Conservation (phyloP, 2,329 filamentous ascomycete genomes). For the Colletotrichum tofieldiae region DNA sequence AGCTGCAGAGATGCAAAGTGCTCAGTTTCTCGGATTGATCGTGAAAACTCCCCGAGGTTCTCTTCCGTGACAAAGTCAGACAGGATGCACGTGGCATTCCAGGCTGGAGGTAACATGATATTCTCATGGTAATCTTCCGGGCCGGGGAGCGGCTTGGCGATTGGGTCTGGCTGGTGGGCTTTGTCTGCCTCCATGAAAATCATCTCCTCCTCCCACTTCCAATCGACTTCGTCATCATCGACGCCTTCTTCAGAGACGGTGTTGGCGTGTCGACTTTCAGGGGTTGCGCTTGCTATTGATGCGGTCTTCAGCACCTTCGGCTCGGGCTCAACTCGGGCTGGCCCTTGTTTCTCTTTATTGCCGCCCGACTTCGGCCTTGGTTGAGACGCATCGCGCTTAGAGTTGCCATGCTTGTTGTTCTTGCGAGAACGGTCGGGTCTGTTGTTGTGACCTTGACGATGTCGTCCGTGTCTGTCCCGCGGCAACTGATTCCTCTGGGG, state of each 20-base stretch:
- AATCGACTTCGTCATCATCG: slow-evolving; percentile 51
- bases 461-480: slow-evolving; percentile 52
- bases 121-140: slow-evolving; percentile 59
- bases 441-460: slow-evolving; percentile 50
- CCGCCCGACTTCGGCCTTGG: slow-evolving; percentile 11
- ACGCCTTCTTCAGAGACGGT: slow-evolving; percentile 21
- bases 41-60: slow-evolving; percentile 60
- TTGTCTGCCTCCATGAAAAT: slow-evolving; percentile 57
- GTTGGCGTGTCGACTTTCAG: slow-evolving; percentile 12
- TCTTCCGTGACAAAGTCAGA: slow-evolving; percentile 62
- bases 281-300: slow-evolving; percentile 15
- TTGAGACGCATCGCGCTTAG: slow-evolving; percentile 37
- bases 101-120: slow-evolving; percentile 62
- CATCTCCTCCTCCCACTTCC: slow-evolving; percentile 56
- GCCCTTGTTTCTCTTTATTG: slow-evolving; percentile 15
- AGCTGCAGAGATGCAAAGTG: slow-evolving; percentile 58
- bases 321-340: slow-evolving; percentile 3
- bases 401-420: slow-evolving; percentile 48
- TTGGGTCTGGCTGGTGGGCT: slow-evolving; percentile 60
- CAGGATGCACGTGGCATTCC: slow-evolving; percentile 59
- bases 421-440: slow-evolving; percentile 46
- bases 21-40: slow-evolving; percentile 57
- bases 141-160: slow-evolving; percentile 60
- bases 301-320: slow-evolving; percentile 10
- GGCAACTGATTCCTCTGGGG: slow-evolving; percentile 49